Conservation (phyloP, 495 filamentous ascomycete species). For the Bryoglossum gracile region DNA sequence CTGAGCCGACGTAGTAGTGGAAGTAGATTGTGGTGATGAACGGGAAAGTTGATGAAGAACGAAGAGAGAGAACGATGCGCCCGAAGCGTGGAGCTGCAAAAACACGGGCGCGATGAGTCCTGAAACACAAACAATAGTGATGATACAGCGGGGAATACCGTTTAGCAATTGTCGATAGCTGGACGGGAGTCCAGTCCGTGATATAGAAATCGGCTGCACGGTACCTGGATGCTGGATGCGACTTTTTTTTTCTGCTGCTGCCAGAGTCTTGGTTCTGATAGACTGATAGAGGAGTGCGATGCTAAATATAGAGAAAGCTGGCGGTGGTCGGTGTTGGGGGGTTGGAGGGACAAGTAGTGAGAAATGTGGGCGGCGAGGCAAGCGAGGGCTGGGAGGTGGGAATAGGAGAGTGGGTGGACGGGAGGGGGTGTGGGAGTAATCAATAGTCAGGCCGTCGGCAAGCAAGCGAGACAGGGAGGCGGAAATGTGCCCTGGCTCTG, state of each 20-base stretch:
- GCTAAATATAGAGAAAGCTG: conserved; percentile 42
- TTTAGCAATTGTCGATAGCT: background rate
- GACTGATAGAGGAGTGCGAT: conserved; percentile 28
- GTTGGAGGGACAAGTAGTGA: conserved; percentile 14
- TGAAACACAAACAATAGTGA: conserved; percentile 19
- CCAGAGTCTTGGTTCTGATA: conserved; percentile 11
- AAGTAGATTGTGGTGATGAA: background rate
- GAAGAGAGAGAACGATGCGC: conserved; percentile 2
- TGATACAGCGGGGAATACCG: conserved; percentile 6
- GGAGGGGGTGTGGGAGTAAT: background rate
- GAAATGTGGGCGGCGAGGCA: background rate
- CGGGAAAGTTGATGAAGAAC: background rate
- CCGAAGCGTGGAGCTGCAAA: conserved; percentile 1
- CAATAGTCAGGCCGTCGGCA: too few species aligned
- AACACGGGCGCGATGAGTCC: background rate
- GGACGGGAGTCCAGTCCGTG: conserved; percentile 8
- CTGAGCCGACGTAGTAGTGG: background rate
- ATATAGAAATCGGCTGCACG: conserved; percentile 14
- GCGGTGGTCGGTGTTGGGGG: conserved; percentile 29
- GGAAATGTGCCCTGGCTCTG: too few species aligned
- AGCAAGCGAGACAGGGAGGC: too few species aligned
- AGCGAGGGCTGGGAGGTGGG: conserved; percentile 18
- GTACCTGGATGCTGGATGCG: conserved; percentile 6
- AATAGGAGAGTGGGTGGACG: background rate
- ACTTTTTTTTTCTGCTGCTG: conserved; percentile 14